These are phyloP conservation scores for Pseudocohnilembus persalinus DNA, from an alignment of 169 alveolate species.

Conservation along the genomic window DNA sequence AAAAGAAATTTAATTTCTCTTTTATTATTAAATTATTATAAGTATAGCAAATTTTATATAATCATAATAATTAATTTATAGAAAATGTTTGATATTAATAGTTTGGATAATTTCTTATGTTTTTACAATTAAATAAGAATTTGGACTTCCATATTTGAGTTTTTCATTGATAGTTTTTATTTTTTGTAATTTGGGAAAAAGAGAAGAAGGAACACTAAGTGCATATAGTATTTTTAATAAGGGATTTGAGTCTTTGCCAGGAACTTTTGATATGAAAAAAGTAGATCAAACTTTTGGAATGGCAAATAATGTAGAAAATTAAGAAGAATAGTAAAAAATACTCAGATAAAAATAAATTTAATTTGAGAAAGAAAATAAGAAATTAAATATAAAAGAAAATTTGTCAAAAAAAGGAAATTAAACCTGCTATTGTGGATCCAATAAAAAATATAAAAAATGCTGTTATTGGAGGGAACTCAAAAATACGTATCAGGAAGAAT, in stretches of 20 bases:
- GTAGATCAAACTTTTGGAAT: conserved; percentile 20
- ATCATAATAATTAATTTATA: too few relatives aligned
- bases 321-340: conserved; percentile 12
- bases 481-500: not conserved
- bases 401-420: conserved; percentile 40
- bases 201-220: conserved; percentile 43
- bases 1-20: too few relatives aligned
- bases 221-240: conserved; percentile 43
- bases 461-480: conserved; percentile 28
- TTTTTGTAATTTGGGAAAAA: conserved; percentile 34
- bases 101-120: not conserved
- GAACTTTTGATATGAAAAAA: conserved; percentile 14
- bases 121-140: not conserved
- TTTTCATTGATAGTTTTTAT: conserved; percentile 22
- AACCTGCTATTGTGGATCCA: conserved; percentile 43
- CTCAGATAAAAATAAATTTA: conserved; percentile 11
- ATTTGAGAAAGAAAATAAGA: conserved; percentile 10
- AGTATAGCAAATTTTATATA: too few relatives aligned
- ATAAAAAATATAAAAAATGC: conserved; percentile 40
- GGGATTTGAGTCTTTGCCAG: conserved; percentile 32
- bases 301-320: conserved; percentile 15
- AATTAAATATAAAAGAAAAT: conserved; percentile 23
- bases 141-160: conserved; percentile 16
- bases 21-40: too few relatives aligned
- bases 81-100: not conserved